These are phyloP conservation scores for Pseudocercospora macadamiae DNA, from an alignment of 2,329 filamentous ascomycete genomes.

Conservation along the genomic window DNA sequence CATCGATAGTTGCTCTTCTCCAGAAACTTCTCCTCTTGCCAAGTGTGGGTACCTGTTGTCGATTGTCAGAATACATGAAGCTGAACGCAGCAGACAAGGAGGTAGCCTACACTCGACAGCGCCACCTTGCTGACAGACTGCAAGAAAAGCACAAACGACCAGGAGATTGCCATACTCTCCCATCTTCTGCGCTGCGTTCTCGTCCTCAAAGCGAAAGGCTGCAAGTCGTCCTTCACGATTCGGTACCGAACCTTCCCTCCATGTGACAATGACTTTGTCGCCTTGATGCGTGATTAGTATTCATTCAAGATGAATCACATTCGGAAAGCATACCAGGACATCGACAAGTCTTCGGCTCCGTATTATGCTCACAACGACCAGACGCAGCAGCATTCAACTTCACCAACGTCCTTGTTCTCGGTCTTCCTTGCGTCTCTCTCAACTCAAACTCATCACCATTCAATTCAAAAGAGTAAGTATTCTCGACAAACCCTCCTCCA, in stretches of 20 bases:
- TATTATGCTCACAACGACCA: neutral
- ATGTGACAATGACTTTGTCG: neutral
- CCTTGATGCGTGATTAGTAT: neutral
- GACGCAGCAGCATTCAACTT: neutral
- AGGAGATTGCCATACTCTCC: conserved; percentile 3
- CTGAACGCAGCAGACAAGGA: too few relatives aligned
- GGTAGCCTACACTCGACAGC: conserved; percentile 1
- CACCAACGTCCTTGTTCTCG: neutral
- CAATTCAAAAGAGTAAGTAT: neutral
- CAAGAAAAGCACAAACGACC: neutral
- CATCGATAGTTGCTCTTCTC: conserved; percentile 1
- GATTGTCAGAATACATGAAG: neutral
- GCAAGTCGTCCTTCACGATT: conserved; percentile 2
- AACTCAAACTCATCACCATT: conserved; percentile 4
- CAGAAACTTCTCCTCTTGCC: conserved; percentile 7
- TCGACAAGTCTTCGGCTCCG: neutral
- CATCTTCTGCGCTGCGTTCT: conserved; percentile 2
- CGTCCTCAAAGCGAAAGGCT: conserved; percentile 2
- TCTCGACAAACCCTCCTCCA: neutral
- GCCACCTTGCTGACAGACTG: conserved; percentile 5
- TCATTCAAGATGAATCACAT: neutral
- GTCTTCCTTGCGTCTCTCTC: conserved; percentile 2
- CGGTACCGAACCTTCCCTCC: conserved; percentile 7
- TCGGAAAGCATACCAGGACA: neutral
- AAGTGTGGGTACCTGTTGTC: neutral